Base-by-base conservation (phyloP, 1,284 basidiomycete species). In the Inonotus obliquus region DNA sequence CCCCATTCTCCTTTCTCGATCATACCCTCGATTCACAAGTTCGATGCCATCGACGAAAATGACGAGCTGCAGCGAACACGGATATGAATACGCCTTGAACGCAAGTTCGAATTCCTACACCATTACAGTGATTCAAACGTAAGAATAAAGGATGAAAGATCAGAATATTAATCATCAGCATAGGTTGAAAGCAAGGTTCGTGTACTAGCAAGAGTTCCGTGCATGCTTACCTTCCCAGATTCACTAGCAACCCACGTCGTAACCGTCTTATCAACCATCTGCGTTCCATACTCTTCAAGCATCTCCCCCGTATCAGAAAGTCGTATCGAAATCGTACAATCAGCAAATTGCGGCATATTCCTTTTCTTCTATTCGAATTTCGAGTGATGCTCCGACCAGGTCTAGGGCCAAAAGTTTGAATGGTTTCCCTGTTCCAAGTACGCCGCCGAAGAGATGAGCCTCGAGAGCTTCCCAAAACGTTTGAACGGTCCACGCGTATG, bases 201-300 rank as follows among this genome's bases (percentile, higher is more conserved):
- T n/a, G n/a, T n/a, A n/a, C n/a, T n/a, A n/a, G n/a, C 19, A 10
- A 44, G 17, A 7, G 41, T 7, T 44, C 11, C 3, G 7, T 44
- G 11, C 7, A 44, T 21, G 41, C 41, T 44, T 17, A 63, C 61
- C 61, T 59, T 63, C 17, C 52, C 57, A 17, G 57, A 59, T 56
- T 63, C 61, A 41, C 51, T 55, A 17, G 57, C 61, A 19, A 63
- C 52, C 61, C 61, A 63, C 17, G 57, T 54, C 32, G 61, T 59
- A 17, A 55, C 57, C 11, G 52, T 48, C 11, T 38, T 54, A n/a
- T 39, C 61, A n/a, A 54, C 52, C 2, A 59, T 49, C 27, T 63
- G 57, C 29, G 57, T 51, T 17, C 57, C 57, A 55, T 59, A 63
- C 32, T 63, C 61, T 19, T 59, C 61, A 13, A 63, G 52, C 21